Base-by-base conservation (phyloP, 495 filamentous ascomycete genomes). In the Penicillium riverlandense region DNA sequence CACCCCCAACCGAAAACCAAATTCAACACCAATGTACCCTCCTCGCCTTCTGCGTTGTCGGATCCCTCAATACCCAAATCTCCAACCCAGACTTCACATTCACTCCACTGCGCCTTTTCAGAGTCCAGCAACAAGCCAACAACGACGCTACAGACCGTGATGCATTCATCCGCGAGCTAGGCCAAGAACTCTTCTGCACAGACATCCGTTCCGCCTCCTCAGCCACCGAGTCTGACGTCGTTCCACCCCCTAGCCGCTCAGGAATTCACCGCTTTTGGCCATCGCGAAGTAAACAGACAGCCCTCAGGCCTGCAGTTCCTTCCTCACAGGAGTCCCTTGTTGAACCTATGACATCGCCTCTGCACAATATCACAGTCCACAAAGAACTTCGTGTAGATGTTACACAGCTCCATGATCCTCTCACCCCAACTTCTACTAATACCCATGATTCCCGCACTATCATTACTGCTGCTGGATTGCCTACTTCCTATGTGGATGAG, bases 21-120 rank as follows among this genome's bases (percentile, higher is more conserved):
- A 16, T 43, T 0, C 38, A 39, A 8, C 30, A 35, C 4, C 22
- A 48, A 38, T 57, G 56, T 36, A 57, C 60, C 12, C 52, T 82
- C 11, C 63, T 79, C 15, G 62, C 76, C 11, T 82, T 84, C 63
- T 75, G 74, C 38, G 65, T 74, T 11, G 75, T 80, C 33, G 72
- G 77, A 47, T 65, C 73, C 8, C 67, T 83, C 48, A 57, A 73
- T 54, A 63, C 59, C 15, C 59, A 61, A 46, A 52, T 64, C 37
- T 49, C 59, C 29, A 63, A 68, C 39, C 47, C 67, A 47, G 48
- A 67, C 40, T 60, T 66, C 60, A 57, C 54, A 29, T 75, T 75
- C 41, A 65, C 66, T 1, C 77, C 80, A 1, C 60, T 78, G 29
- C 71, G 69, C 11, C 74, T 83, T 44, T 83, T 82, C 69, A 69